A percentile compares a stretch with the other conserved stretches of the same genome.
These are phyloP conservation scores for Neurospora sp. DNA, from an alignment of 495 filamentous ascomycete genomes.

Conservation along the genomic window DNA sequence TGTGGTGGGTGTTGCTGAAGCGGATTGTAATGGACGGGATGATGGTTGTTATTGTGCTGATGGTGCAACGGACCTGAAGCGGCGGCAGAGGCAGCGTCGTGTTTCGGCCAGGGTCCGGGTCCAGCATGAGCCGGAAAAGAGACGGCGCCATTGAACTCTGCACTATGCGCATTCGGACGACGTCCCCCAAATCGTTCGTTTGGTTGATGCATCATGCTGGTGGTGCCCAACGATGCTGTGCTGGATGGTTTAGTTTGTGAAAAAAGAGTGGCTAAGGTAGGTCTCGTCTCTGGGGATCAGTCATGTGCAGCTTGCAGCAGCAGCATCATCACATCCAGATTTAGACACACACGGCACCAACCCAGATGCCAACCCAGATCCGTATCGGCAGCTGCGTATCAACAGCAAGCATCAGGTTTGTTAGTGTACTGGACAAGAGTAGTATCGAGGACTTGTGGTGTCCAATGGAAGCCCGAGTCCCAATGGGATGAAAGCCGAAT, in stretches of 20 bases:
- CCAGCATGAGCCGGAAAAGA: slow-evolving; percentile 2
- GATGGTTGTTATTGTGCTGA: slow-evolving; percentile 7
- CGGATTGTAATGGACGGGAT: slow-evolving; percentile 15
- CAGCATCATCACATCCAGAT: neutral
- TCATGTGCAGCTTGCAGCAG: neutral
- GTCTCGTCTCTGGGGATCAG: neutral
- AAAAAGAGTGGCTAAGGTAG: neutral
- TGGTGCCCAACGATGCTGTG: neutral
- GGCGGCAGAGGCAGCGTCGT: slow-evolving; percentile 9
- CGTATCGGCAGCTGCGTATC: neutral
- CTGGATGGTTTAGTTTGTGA: neutral
- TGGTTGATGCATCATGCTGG: neutral
- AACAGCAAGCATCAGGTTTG: neutral
- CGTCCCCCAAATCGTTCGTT: neutral
- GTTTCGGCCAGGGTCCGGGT: slow-evolving; percentile 22
- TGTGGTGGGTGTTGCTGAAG: slow-evolving; percentile 10
- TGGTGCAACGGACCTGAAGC: slow-evolving; percentile 13
- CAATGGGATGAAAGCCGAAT: neutral
- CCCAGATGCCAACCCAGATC: neutral
- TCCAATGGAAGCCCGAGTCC: neutral
- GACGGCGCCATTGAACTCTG: neutral
- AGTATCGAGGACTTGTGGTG: neutral
- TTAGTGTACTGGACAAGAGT: neutral
- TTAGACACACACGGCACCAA: neutral
- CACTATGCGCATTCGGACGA: neutral